These are phyloP conservation scores for Eucalyptus urophylla DNA, from an alignment of 345 rosid genomes.

Conservation along the genomic window DNA sequence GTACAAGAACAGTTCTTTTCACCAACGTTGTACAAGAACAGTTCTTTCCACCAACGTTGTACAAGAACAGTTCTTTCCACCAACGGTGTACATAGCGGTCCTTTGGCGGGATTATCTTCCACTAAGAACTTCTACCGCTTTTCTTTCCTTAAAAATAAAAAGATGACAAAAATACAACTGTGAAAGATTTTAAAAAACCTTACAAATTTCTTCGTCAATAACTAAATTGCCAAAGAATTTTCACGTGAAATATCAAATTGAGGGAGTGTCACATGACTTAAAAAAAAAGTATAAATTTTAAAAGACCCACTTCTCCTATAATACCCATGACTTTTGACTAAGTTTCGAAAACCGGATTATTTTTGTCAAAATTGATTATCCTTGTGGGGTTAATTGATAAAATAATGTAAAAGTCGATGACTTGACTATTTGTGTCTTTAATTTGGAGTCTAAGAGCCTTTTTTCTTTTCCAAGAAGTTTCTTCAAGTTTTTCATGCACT, in stretches of 20 bases:
- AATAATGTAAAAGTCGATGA: neutral
- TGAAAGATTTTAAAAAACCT: rapidly evolving
- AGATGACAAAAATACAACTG: neutral
- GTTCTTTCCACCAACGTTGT: neutral
- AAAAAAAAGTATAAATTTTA: neutral
- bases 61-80: neutral
- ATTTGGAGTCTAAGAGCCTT: neutral
- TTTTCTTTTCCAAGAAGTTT: neutral
- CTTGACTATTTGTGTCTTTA: neutral
- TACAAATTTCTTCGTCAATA: neutral
- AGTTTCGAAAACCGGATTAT: neutral
- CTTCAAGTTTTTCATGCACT: neutral
- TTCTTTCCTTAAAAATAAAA: neutral
- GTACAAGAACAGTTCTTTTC: neutral
- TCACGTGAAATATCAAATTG: neutral
- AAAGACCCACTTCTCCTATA: neutral
- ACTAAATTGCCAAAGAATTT: neutral
- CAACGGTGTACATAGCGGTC: neutral
- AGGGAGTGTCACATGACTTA: neutral
- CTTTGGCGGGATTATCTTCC: neutral
- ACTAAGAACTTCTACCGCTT: neutral
- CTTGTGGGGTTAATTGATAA: neutral
- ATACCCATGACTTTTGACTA: neutral
- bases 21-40: neutral
- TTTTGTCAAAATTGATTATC: neutral